Conservation (phyloP, 1,284 basidiomycete species). For the Wallemia hederae region DNA sequence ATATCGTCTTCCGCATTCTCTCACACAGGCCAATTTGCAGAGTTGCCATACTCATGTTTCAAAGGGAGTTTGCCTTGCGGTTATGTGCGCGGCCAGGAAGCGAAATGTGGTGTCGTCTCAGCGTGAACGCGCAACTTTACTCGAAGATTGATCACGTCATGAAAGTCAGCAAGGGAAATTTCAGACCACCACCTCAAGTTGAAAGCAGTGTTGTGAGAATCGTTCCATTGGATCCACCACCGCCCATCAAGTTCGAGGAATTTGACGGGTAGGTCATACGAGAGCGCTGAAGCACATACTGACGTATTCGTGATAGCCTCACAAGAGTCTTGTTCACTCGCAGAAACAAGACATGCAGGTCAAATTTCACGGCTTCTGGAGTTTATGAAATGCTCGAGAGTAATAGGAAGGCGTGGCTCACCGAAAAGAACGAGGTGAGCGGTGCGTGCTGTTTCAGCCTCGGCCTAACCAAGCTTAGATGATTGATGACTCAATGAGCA, state of each 20-base stretch:
- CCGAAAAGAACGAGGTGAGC: slow-evolving; percentile 41
- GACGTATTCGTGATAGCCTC: slow-evolving; percentile 14
- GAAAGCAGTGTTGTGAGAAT: slow-evolving; percentile 78
- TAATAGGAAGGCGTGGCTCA: slow-evolving; percentile 84
- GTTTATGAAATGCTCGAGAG: slow-evolving; percentile 79
- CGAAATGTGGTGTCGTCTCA: slow-evolving; percentile 72
- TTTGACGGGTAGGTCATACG: slow-evolving; percentile 41
- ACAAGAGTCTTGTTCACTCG: slow-evolving; percentile 68
- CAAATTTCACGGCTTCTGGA: slow-evolving; percentile 66
- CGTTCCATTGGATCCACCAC: slow-evolving; percentile 76
- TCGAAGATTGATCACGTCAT: slow-evolving; percentile 86
- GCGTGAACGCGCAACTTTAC: slow-evolving; percentile 88
- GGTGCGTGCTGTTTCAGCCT: neutral
- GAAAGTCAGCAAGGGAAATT: slow-evolving; percentile 88
- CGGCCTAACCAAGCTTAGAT: slow-evolving; percentile 22
- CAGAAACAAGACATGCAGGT: slow-evolving; percentile 68
- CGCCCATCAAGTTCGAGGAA: slow-evolving; percentile 82
- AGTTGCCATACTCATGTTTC: slow-evolving; percentile 94
- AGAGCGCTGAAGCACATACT: neutral
- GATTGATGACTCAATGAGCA: slow-evolving; percentile 36
- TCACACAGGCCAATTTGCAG: slow-evolving; percentile 85
- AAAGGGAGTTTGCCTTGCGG: slow-evolving; percentile 85
- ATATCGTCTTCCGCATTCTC: slow-evolving; percentile 82
- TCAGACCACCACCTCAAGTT: slow-evolving; percentile 81
- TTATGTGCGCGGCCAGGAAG: slow-evolving; percentile 64